Base-by-base conservation (phyloP, 2,329 filamentous ascomycete species). In the Alternaria gaisen region DNA sequence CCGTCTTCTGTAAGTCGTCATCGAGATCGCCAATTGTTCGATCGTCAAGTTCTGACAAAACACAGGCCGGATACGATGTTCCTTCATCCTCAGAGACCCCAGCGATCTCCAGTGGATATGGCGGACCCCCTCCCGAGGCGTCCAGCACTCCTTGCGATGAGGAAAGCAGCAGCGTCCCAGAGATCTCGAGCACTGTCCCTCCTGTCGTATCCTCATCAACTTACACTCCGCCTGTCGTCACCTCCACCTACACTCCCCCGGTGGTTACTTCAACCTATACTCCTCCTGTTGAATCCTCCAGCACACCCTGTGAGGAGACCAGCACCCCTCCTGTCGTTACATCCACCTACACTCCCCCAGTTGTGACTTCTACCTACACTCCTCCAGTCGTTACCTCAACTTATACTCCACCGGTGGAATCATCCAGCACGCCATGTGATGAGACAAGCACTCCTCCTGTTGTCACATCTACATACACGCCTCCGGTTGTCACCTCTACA, bases 81-180 rank as follows among this genome's bases (percentile, higher is more conserved):
- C 20, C 48, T n/a, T 40, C 22, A 40, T 34, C 48, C 10, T 52
- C 32, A 2, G 14, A 34, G 36, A 20, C 36, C 8, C n/a, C 36
- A 20, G 36, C n/a, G 4, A 40, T 40, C n/a, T 40, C 36, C 36
- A 40, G 36, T 20, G 38, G 38, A 41, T 22, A 41, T 3, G 8
- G 38, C 42, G 24, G 22, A n/a, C 34, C 36, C 6, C 20, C 20
- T 24, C 20, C 20, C n/a, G 6, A 50, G 38, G 16, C 57, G 1
- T 32, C 38, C 9, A 56, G 44, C 57, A 56, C 57, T 46, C 57
- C 56, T 41, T 58, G 55, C 40, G 38, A 43, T 26, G 40, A 56
- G 14, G 46, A 52, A 26, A 58, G 50, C 50, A 48, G 18, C 30
- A 48, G 30, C 18, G 24, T 47, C 18, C 18, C 18, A 11, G n/a